Evolutionary conservation across 108 stramenopile genomes (phyloP).

Genomic region (Stephanodiscus minutulus): DNA sequence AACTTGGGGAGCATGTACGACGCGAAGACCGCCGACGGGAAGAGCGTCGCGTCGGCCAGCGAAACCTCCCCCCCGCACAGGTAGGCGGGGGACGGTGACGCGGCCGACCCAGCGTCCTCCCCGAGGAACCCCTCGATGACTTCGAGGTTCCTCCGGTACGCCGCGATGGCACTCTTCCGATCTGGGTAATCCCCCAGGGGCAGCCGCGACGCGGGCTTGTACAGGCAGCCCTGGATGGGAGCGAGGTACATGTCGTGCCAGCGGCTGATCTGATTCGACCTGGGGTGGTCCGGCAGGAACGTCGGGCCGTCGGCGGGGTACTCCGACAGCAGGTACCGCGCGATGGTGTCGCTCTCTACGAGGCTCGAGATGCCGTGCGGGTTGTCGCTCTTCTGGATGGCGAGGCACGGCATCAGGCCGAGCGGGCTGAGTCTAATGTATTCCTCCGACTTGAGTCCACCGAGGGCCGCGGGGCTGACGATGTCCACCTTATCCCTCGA

Average conservation of each 20-base stretch:
- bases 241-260: slow-evolving; percentile 94
- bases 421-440: slow-evolving; percentile 84
- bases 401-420: slow-evolving; percentile 88
- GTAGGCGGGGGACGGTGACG: slow-evolving; percentile 32
- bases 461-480: slow-evolving; percentile 69
- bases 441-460: slow-evolving; percentile 85
- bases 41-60: slow-evolving; percentile 91
- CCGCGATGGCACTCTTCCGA: slow-evolving; percentile 77
- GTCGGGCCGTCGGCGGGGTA: slow-evolving; percentile 75
- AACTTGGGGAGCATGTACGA: slow-evolving; percentile 92
- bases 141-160: slow-evolving; percentile 72
- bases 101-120: slow-evolving; percentile 37
- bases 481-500: slow-evolving; percentile 65
- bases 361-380: slow-evolving; percentile 31
- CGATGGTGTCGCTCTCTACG: slow-evolving; percentile 89
- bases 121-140: slow-evolving; percentile 72
- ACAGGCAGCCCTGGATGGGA: slow-evolving; percentile 91
- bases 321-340: slow-evolving; percentile 74
- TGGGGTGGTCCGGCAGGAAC: slow-evolving; percentile 83
- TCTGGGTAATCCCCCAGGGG: slow-evolving; percentile 83
- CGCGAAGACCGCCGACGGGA: slow-evolving; percentile 88
- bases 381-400: slow-evolving; percentile 23
- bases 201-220: slow-evolving; percentile 71
- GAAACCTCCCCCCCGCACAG: slow-evolving; percentile 90
- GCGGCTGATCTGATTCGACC: slow-evolving; percentile 82